Evolutionary conservation across 202 grass and related monocot genomes (phyloP).

Genomic region (Eragrostis tef): DNA sequence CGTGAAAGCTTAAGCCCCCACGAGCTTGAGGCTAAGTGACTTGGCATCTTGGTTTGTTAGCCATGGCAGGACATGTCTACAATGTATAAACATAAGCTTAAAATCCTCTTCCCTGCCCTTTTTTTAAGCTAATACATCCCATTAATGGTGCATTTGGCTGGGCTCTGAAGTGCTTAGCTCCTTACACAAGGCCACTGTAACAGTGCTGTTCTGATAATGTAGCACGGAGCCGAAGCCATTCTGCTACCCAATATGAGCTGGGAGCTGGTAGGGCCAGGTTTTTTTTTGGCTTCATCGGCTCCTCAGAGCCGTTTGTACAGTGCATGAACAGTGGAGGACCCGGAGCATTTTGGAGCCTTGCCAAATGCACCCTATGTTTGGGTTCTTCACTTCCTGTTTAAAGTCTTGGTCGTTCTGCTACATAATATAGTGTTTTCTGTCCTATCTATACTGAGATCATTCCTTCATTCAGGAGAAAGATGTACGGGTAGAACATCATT

Average conservation of each 20-base stretch:
- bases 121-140: conserved; percentile 29
- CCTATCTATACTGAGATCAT: conserved; percentile 3
- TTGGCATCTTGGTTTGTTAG: conserved; percentile 31
- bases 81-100: not conserved
- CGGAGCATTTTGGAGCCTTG: too few species aligned
- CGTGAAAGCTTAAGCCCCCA: not conserved
- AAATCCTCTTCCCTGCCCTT: conserved; percentile 3
- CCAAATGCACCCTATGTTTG: not conserved
- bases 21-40: not conserved
- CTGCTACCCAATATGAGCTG: too few species aligned
- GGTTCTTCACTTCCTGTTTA: conserved; percentile 19
- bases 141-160: not conserved
- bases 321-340: too few species aligned
- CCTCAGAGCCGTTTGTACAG: too few species aligned
- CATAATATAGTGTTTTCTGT: not conserved
- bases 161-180: not conserved
- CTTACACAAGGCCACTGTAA: too few species aligned
- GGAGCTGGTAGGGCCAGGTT: too few species aligned
- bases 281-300: too few species aligned
- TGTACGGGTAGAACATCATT: conserved; percentile 86
- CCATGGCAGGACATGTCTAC: conserved; percentile 29
- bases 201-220: too few species aligned
- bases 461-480: conserved; percentile 75
- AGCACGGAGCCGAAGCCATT: too few species aligned
- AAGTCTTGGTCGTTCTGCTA: not conserved